Evolutionary conservation across 2,329 filamentous ascomycete species (phyloP), one percentile per base, ranked within the genome.

Genomic region (Colletotrichum musae): DNA sequence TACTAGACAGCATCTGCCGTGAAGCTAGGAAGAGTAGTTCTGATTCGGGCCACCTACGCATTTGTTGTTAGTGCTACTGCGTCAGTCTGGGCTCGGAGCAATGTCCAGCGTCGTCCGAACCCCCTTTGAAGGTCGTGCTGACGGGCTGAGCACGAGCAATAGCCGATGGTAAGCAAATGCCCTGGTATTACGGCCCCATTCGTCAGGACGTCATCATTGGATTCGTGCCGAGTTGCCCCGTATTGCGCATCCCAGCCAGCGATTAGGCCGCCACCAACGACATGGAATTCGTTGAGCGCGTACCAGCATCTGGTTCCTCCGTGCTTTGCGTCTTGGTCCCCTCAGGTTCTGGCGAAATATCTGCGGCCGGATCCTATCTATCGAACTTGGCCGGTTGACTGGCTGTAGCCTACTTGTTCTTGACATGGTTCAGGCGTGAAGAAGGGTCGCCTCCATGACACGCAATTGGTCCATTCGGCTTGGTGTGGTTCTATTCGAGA

Each of bases 61-160:
- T 47, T 48, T 47, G 6, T 43, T 43, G 13, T 43, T 43, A 45
- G 32, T 36, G 15, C 21, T 53, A n/a, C 21, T 15, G 16, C 45
- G 10, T 21, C 7, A 15, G 18, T 26, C 9, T 6, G 24, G 21
- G 3, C 21, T 24, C 21, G 21, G 21, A 24, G 21, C 21, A 15
- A 9, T 13, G 16, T 16, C 4, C 50, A 15, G 13, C 16, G 1
- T 50, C 13, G 3, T 10, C n/a, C n/a, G 10, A 15, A 36, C 32
- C 32, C 32, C 36, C 15, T 39, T n/a, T 18, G 2, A 13, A 43
- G n/a, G n/a, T 67, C 28, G 43, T 18, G 64, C 58, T 67, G 41
- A 67, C 43, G 58, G 53, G 58, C 64, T 67, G 32, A 56, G 32
- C 32, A 36, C 32, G 32, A 10, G 32, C 32, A 36, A 10, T 10